Evolutionary conservation across 805 yeast genomes (phyloP).

Genomic region (Yarrowia bubula): DNA sequence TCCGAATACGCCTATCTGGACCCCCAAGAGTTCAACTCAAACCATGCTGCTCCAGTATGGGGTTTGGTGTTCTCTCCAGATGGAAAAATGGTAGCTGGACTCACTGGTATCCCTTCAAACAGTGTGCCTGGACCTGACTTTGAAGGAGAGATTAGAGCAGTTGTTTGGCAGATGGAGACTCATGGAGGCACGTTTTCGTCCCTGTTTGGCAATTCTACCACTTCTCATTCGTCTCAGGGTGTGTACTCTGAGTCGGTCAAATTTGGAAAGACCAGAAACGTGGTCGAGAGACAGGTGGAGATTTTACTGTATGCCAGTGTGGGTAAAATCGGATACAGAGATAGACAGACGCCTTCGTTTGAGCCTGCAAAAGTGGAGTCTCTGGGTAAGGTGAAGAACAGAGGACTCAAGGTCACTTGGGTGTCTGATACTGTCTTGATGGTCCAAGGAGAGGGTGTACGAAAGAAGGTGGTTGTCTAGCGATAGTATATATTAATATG

Average conservation of each 20-base stretch:
- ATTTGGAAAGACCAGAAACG: conserved; percentile 4
- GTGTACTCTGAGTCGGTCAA: conserved; percentile 14
- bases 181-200: conserved; percentile 7
- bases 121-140: conserved; percentile 8
- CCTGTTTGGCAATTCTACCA: background rate
- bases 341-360: background rate
- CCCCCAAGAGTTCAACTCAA: conserved; percentile 25
- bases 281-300: conserved; percentile 15
- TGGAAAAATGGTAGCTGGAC: conserved; percentile 14
- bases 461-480: background rate
- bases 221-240: background rate
- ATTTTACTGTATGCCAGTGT: conserved; percentile 1
- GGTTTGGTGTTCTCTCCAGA: conserved; percentile 16
- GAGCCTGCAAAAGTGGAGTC: conserved; percentile 18
- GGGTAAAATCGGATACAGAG: conserved; percentile 21
- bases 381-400: background rate
- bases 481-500: too few relatives aligned
- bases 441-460: background rate
- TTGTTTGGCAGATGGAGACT: conserved; percentile 14
- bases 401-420: background rate
- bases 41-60: conserved; percentile 15
- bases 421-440: background rate
- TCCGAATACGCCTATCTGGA: conserved; percentile 5
- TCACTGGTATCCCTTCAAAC: background rate
- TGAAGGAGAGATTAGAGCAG: background rate